phyloP scores from a whole-genome alignment of 345 rosid species.

The Citrus sinensis region DVS_A1.0 CM039162.1:28776501-28777000 shows the following conservation, averaged over 20 bases:
- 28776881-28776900: constrained; percentile 58
- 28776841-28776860: constrained; percentile 74
- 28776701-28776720: too few species aligned
- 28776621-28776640: too few species aligned
- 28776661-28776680: too few species aligned
- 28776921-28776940: constrained; percentile 56
- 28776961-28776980: constrained; percentile 58
- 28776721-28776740: neutral
- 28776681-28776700: too few species aligned
- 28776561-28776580: neutral
- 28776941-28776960: constrained; percentile 65
- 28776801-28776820: constrained; percentile 68
- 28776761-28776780: constrained; percentile 66
- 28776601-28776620: too few species aligned
- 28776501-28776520: too few species aligned
- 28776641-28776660: too few species aligned
- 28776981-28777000: constrained; percentile 51
- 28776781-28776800: constrained; percentile 67
- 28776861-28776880: constrained; percentile 51
- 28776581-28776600: neutral
- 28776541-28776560: too few species aligned
- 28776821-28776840: constrained; percentile 76
- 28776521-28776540: too few species aligned
- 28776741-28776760: constrained; percentile 24
- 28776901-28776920: constrained; percentile 64